These are phyloP conservation scores for Cenchrus purpureus DNA, from an alignment of 176 grass and related monocot species.

Conservation along the genomic window DNA sequence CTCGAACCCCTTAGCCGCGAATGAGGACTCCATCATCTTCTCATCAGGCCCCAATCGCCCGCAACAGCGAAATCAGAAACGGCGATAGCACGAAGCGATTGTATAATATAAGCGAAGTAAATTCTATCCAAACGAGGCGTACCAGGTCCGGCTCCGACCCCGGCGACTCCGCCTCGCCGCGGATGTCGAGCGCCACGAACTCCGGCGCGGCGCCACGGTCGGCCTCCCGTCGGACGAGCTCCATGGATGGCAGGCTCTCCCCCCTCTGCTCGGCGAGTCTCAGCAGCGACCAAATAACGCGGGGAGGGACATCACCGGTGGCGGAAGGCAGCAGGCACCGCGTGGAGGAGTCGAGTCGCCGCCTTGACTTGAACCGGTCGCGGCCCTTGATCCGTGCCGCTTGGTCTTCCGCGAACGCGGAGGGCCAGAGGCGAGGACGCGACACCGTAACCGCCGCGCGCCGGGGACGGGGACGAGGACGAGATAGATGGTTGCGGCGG, in stretches of 20 bases:
- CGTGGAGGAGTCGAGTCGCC: conserved; percentile 25
- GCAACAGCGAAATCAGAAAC: neutral
- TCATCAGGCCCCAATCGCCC: neutral
- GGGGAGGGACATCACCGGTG: neutral
- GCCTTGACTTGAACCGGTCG: conserved; percentile 40
- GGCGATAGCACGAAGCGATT: neutral
- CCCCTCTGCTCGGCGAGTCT: neutral
- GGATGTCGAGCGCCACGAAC: conserved; percentile 48
- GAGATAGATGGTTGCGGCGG: neutral
- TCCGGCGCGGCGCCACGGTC: conserved; percentile 17
- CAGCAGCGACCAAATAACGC: neutral
- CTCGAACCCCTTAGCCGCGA: conserved; percentile 9
- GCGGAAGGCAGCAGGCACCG: neutral
- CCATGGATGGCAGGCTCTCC: conserved; percentile 11
- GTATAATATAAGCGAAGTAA: neutral
- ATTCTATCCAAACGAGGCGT: neutral
- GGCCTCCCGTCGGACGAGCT: conserved; percentile 28
- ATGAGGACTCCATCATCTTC: conserved; percentile 19
- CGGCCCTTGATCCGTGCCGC: neutral
- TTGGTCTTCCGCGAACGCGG: neutral
- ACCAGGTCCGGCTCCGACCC: neutral
- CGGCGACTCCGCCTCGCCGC: conserved; percentile 21
- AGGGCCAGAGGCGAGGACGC: neutral
- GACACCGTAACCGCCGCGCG: neutral
- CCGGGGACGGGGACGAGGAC: neutral